Conservation (phyloP, 139 green algal species). For the Coccomyxa sp. region DNA sequence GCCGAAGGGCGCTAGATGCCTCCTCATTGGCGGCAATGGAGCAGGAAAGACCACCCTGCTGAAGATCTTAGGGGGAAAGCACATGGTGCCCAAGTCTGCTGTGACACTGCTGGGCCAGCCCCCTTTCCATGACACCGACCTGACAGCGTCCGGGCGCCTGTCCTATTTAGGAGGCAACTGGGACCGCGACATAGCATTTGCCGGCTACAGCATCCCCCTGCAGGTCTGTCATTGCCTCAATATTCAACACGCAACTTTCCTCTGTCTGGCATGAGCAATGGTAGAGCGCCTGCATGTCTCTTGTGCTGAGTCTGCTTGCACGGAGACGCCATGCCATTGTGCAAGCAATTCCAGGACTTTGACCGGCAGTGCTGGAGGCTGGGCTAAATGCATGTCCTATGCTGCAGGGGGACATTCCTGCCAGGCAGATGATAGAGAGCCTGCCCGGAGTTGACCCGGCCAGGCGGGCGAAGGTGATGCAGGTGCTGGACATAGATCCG, state of each 20-base stretch:
- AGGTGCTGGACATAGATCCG: slow-evolving; percentile 83
- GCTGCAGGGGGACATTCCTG: slow-evolving; percentile 83
- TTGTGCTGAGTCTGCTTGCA: no score
- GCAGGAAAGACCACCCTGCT: slow-evolving; percentile 83
- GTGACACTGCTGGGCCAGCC: slow-evolving; percentile 76
- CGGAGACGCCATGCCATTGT: not conserved
- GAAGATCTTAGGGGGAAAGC: slow-evolving; percentile 85
- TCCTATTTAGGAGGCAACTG: slow-evolving; percentile 94
- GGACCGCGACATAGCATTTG: slow-evolving; percentile 91
- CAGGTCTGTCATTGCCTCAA: slow-evolving; percentile 31
- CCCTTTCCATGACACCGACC: slow-evolving; percentile 88
- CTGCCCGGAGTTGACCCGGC: slow-evolving; percentile 60
- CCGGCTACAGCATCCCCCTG: slow-evolving; percentile 80
- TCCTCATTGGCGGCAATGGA: slow-evolving; percentile 87
- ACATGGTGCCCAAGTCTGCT: slow-evolving; percentile 70
- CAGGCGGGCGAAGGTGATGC: slow-evolving; percentile 61
- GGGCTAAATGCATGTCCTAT: not conserved
- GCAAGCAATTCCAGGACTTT: not conserved
- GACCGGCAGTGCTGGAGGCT: not conserved
- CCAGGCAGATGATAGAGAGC: slow-evolving; percentile 80
- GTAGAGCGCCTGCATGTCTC: no score
- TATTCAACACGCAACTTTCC: slow-evolving; percentile 8
- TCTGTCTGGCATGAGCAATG: not conserved
- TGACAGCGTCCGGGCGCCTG: slow-evolving; percentile 77
- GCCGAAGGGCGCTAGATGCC: slow-evolving; percentile 50